These are phyloP conservation scores for Leonotis leonurus DNA, from an alignment of 257 asterid species.

Conservation along the genomic window DNA sequence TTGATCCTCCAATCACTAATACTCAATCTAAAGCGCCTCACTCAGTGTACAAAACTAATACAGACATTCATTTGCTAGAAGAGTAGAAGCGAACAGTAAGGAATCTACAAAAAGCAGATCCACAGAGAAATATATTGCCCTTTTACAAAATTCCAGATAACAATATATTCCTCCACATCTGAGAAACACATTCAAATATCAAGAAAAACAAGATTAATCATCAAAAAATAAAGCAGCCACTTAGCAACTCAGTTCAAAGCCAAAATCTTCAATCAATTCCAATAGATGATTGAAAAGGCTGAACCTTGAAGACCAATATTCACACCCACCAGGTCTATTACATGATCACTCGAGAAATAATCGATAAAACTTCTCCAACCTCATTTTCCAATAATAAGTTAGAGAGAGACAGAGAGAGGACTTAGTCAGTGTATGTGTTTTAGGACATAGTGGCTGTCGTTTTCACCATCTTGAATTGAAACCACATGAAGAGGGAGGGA, in stretches of 20 bases:
- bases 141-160: neutral
- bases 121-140: neutral
- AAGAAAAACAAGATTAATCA: neutral
- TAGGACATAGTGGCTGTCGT: neutral
- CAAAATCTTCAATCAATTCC: conserved; percentile 9
- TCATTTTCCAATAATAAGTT: neutral
- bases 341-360: conserved; percentile 7
- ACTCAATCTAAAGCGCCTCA: too few relatives aligned
- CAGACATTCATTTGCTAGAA: neutral
- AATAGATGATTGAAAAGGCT: neutral
- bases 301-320: neutral
- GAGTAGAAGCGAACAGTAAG: neutral
- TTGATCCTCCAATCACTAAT: too few relatives aligned
- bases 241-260: neutral
- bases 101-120: conserved; percentile 17
- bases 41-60: neutral
- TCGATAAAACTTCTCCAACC: conserved; percentile 1
- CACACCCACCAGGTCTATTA: conserved; percentile 4
- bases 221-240: neutral
- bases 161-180: neutral
- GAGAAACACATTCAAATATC: neutral
- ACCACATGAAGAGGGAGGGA: too few relatives aligned
- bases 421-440: neutral
- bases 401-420: neutral
- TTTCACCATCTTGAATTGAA: neutral